Evolutionary conservation across 2,329 filamentous ascomycete species (phyloP).

Genomic region (Triangularia verruculosa): DNA sequence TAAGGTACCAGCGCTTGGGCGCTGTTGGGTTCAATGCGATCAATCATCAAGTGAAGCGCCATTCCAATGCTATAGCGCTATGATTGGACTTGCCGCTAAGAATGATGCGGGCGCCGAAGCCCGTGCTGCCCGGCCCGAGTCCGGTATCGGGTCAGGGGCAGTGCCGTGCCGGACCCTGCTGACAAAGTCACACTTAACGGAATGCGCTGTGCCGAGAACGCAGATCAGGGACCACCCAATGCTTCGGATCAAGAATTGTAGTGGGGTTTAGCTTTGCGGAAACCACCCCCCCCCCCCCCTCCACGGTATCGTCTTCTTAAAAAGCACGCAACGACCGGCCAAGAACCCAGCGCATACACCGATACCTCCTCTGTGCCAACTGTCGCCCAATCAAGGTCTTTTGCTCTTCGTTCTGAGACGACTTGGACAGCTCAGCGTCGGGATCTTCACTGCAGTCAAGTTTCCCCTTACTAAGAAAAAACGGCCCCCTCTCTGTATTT

Average conservation of each 20-base stretch:
- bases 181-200: conserved; percentile 2
- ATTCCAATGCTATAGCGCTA: neutral
- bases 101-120: neutral
- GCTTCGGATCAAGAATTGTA: neutral
- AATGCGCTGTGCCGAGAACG: conserved; percentile 11
- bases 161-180: neutral
- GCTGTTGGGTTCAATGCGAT: neutral
- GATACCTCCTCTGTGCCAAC: neutral
- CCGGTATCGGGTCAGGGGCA: conserved; percentile 1
- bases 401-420: neutral
- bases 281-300: neutral
- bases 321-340: neutral
- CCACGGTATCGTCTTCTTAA: neutral
- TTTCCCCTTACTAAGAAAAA: neutral
- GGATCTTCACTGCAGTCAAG: neutral
- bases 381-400: neutral
- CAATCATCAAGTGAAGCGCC: neutral
- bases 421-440: neutral
- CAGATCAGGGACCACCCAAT: conserved; percentile 13
- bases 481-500: neutral
- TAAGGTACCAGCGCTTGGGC: no score
- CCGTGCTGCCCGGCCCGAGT: conserved; percentile 1
- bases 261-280: neutral
- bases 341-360: neutral
- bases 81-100: neutral